Evolutionary conservation across 768 basidiomycete species (phyloP), one percentile per base, ranked within the genome.

Genomic region (Mycena galopus): DNA sequence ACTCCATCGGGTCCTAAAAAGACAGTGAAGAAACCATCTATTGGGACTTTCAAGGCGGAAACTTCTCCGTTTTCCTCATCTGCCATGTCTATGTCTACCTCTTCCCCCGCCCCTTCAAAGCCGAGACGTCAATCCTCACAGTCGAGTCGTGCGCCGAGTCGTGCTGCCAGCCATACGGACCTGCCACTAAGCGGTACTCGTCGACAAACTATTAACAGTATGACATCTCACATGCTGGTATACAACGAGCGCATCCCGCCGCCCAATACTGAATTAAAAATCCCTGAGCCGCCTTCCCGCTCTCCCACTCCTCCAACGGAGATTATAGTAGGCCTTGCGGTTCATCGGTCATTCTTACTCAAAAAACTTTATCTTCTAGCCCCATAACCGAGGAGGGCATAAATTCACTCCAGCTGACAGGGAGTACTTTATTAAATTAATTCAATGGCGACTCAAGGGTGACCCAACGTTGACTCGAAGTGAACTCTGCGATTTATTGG

Each of bases 341-440:
- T 33, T 30, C 33, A 19, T 19, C 23, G 23, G 9, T 32, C 63
- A 47, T 47, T 47, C 6, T 8, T 47, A 39, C 39, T 39, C 39
- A 39, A 37, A n/a, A 47, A 8, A 7, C 44, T 14, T 16, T 29
- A 10, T 5, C 5, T 66, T 63, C 12, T n/a, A 75, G 74, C 84
- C 82, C 53, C 76, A 78, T 44, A 81, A 81, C 63, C 85, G 83
- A 16, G 81, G 86, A 66, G 91, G 92, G 59, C 87, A 92, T 72
- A 89, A 82, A 78, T 94, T 91, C 76, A 93, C 93, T 2, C 81
- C 85, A 29, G 90, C 90, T 74, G 93, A 94, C 77, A 86, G 87
- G 57, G 85, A 87, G 5, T 94, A 86, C 73, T 93, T 94, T 78
- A 82, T 92, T 75, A 88, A 89, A 47, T 93, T 91, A 73, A 84